phyloP scores from a whole-genome alignment of 2,329 filamentous ascomycete genomes.

The Exutisphaerella laricina region DNA sequence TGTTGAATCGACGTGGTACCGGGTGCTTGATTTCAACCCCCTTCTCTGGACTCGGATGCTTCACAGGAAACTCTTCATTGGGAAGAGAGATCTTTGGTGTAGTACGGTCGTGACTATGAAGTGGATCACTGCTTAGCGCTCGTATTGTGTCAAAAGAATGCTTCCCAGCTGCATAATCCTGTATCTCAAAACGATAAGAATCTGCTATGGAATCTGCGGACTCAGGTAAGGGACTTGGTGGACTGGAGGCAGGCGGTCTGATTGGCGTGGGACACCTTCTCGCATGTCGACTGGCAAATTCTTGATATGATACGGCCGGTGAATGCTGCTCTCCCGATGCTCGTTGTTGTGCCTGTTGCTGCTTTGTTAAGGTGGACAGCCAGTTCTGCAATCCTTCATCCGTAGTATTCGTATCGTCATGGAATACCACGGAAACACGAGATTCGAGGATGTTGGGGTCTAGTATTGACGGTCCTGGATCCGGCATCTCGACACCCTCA shows the following conservation, averaged over 20 bases:
- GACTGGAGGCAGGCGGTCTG: constrained; percentile 30
- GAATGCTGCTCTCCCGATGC: constrained; percentile 5
- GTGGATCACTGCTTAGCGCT: constrained; percentile 23
- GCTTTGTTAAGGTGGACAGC: constrained; percentile 22
- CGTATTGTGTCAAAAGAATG: constrained; percentile 20
- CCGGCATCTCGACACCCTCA: background rate
- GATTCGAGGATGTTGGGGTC: constrained; percentile 31
- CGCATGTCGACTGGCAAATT: constrained; percentile 17
- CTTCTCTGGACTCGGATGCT: constrained; percentile 23
- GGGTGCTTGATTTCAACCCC: constrained; percentile 30
- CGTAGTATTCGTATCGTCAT: constrained; percentile 24
- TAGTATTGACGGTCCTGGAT: constrained; percentile 2
- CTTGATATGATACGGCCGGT: constrained; percentile 17
- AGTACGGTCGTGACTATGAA: constrained; percentile 1
- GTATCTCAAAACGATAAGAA: constrained; percentile 22
- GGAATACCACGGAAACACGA: constrained; percentile 31
- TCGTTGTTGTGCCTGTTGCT: constrained; percentile 14
- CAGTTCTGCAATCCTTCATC: constrained; percentile 27
- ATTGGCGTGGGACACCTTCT: constrained; percentile 24
- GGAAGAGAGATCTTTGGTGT: constrained; percentile 23
- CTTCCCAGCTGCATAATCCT: constrained; percentile 21
- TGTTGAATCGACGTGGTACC: constrained; percentile 28
- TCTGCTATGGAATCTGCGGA: constrained; percentile 26
- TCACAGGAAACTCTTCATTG: constrained; percentile 29
- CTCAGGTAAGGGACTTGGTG: constrained; percentile 28